Base-by-base conservation (phyloP, 257 asterid genomes). In the Nicotiana knightiana region DNA sequence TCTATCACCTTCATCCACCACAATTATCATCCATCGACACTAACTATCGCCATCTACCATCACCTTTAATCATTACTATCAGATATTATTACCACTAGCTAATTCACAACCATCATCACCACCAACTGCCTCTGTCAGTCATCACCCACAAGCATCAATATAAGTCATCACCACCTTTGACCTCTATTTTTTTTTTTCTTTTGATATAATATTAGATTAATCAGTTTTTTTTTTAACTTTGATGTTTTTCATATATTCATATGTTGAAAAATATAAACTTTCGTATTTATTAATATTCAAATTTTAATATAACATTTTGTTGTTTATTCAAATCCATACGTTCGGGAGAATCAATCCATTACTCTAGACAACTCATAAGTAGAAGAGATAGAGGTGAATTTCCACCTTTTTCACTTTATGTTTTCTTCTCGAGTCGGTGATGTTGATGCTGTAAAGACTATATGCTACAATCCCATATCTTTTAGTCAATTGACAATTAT, bases 381-480 rank as follows among this genome's bases (percentile, higher is more conserved):
- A 28, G 46, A 2, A 18, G 57, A 53, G 61, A 5, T 8, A 7
- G 51, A 11, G 12, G 67, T 57, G 65, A 65, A 54, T 46, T 84
- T 54, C 61, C 8, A 67, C 51, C 53, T 83, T 48, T 76, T 30
- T 21, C 5, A 62, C 83, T 78, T 82, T 80, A 78, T 59, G 57
- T 62, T 85, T 82, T 67, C 86, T 82, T 85, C 82, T 24, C 16
- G 18, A 26, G 75, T 68, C 33, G 51, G 77, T 65, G 65, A 64
- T 67, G 21, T 79, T 58, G 83, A 82, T 85, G 43, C 84, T 70
- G 10, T 55, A 10, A 10, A 46, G 35, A 66, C 33, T 33, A 21
- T 61, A 59, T 26, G 13, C 48, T 68, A 46, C 32, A 15, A 54
- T 51, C 58, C n/a, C 67, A n/a, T 55, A 46, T 77, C 39, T 21